Evolutionary conservation across 768 basidiomycete genomes (phyloP), one percentile per base, ranked within the genome.

Genomic region (Agrocybe praecox): DNA sequence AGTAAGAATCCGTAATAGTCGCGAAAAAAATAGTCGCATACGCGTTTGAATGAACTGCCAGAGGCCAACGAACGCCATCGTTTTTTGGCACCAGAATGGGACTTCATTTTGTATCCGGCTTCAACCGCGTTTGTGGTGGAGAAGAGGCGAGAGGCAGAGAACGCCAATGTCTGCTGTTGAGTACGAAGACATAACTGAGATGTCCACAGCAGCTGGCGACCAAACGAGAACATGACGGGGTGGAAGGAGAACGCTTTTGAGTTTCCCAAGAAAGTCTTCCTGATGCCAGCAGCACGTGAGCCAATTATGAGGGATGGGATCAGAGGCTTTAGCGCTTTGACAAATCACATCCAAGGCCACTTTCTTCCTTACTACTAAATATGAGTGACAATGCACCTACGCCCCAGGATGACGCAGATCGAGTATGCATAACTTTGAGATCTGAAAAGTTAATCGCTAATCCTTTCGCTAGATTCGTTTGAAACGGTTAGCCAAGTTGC

Each of bases 401-500:
- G 26, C 88, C 88, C 0, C 83, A 86, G 59, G 85, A 88, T 59
- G 92, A 93, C 72, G 94, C 92, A 11, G 93, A 93, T 65, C 83
- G 88, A 52, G 91, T 92, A 79, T 53, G 78, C 69, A 21, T 50
- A 17, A 42, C 23, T 32, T 23, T 19, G 33, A 44, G 52, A 29
- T 26, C 29, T 47, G 29, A 33, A 46, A 24, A 26, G 32, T 24
- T 46, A 18, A 47, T 33, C 12, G 8, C 48, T 24, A 21, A 43
- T 46, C 21, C n/a, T 19, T 49, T 2, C 19, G 26, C 14, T 64
- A 96, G 95, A 96, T 97, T 68, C 92, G 94, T 61, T 76, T 93
- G 70, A 96, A 96, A 74, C 86, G 96, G 54, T 80, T 98, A 51
- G 94, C 92, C 29, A 93, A 91, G 69, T 80, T 98, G 8, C 89